Base-by-base conservation (phyloP, 495 filamentous ascomycete species). In the Neurospora pannonica region DNA sequence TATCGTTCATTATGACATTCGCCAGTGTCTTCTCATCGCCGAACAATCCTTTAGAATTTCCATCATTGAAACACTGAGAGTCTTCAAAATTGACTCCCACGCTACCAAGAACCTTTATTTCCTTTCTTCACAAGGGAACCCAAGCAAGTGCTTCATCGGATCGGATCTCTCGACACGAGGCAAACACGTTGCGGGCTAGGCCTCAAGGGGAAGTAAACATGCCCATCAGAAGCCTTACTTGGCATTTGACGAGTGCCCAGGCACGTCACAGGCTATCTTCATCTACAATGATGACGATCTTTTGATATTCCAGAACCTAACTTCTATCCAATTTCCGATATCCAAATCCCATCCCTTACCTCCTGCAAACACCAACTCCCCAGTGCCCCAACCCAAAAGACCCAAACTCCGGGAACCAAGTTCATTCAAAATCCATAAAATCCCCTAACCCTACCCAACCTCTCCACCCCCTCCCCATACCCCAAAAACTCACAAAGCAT, bases 401-500 rank as follows among this genome's bases (percentile, higher is more conserved):
- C 1, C 40, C 40, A 19, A 38, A 38, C 0, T 10, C 9, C 0
- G 0, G 5, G 13, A 42, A 42, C 5, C 39, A 17, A 17, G 13
- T 42, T 4, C 11, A 17, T 17, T 48, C 46, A 62, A 19, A 62
- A 62, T 6, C 24, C 54, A 34, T 19, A 67, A 67, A 31, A 67
- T 6, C 6, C 28, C 54, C 31, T 67, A 17, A 67, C 28, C 54
- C 54, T 67, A 2, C 7, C 15, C 28, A 74, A 10, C 72, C 72
- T 40, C 38, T 34, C 46, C 37, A 46, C 72, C 11, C 72, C 72
- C 24, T 74, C 74, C 13, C 19, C 31, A 24, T 70, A 71, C 7
- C 34, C 37, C 28, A 75, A 15, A 69, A 72, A 69, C 24, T 70
- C 48, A 38, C 74, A 75, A n/a, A 75, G 24, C 46, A 24, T 21